Percentiles rank a stretch among this genome's conserved stretches.
Evolutionary conservation across 306 rosid genomes (phyloP).

Genomic region (Alnus rubra): DNA sequence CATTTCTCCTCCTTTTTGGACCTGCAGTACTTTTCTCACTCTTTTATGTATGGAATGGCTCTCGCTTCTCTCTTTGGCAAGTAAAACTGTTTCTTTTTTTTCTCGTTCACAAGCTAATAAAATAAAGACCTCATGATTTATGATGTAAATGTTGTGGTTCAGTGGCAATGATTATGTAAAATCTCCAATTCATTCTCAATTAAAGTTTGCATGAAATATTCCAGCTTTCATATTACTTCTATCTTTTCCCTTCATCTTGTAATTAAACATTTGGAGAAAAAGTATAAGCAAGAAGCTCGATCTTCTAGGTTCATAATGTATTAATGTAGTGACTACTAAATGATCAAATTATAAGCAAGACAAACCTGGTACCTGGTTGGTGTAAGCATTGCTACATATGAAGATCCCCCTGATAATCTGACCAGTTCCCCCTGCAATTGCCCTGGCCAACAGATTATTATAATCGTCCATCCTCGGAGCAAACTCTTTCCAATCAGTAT

Average conservation of each 20-base stretch:
- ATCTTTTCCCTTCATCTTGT: background rate
- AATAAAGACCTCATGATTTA: too few species aligned
- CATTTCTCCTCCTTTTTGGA: slow-evolving; percentile 82
- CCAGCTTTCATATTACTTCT: too few species aligned
- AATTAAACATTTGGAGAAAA: slow-evolving; percentile 9
- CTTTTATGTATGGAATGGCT: background rate
- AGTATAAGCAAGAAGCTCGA: background rate
- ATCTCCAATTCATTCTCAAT: too few species aligned
- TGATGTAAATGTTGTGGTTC: too few species aligned
- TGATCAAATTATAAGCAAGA: background rate
- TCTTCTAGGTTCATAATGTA: background rate
- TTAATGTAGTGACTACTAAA: background rate
- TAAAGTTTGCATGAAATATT: too few species aligned
- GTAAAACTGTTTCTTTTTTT: background rate
- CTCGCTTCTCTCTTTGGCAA: slow-evolving; percentile 12
- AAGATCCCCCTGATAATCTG: slow-evolving; percentile 92
- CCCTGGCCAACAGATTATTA: slow-evolving; percentile 72
- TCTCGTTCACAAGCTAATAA: too few species aligned
- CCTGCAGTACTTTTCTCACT: slow-evolving; percentile 37
- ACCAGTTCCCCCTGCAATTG: slow-evolving; percentile 89
- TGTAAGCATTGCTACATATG: slow-evolving; percentile 84
- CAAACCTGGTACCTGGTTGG: slow-evolving; percentile 95
- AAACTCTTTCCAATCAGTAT: slow-evolving; percentile 89
- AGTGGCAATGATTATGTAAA: too few species aligned
- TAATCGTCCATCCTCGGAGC: slow-evolving; percentile 87